phyloP scores from a whole-genome alignment of 106 monocot genomes.

The Iris macrosiphon region DNA sequence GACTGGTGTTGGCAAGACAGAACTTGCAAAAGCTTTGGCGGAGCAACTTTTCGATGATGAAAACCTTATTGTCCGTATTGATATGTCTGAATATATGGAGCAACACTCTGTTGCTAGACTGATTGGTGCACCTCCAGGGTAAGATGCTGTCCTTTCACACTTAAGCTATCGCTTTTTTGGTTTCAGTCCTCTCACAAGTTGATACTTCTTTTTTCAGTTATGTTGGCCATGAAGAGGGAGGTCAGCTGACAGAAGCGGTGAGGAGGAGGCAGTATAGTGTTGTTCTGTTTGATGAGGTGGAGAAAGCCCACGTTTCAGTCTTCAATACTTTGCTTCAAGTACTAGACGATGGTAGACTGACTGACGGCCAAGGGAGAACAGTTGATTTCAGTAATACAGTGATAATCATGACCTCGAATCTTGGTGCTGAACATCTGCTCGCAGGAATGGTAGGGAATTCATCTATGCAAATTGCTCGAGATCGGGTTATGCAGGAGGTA shows the following conservation, averaged over 20 bases:
- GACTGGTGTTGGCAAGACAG: slow-evolving; percentile 90
- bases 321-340: slow-evolving; percentile 69
- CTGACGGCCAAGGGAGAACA: slow-evolving; percentile 69
- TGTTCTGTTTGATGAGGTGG: slow-evolving; percentile 71
- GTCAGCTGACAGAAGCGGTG: slow-evolving; percentile 59
- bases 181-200: background rate
- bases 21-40: slow-evolving; percentile 93
- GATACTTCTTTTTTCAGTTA: slow-evolving; percentile 44
- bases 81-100: slow-evolving; percentile 99
- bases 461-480: slow-evolving; percentile 40
- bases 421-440: slow-evolving; percentile 70
- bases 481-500: slow-evolving; percentile 59
- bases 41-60: slow-evolving; percentile 91
- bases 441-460: slow-evolving; percentile 41
- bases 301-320: slow-evolving; percentile 60
- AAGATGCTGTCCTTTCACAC: no score
- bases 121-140: slow-evolving; percentile 94
- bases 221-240: slow-evolving; percentile 78
- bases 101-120: slow-evolving; percentile 85
- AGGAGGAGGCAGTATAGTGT: slow-evolving; percentile 67
- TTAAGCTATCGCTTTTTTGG: no score
- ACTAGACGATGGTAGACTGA: slow-evolving; percentile 67
- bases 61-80: slow-evolving; percentile 69
- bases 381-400: slow-evolving; percentile 69
- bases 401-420: slow-evolving; percentile 76